A percentile compares a stretch with the other conserved stretches of the same genome.
Conservation (phyloP, 139 green algal genomes). For the Mychonastes homosphaera region DNA sequence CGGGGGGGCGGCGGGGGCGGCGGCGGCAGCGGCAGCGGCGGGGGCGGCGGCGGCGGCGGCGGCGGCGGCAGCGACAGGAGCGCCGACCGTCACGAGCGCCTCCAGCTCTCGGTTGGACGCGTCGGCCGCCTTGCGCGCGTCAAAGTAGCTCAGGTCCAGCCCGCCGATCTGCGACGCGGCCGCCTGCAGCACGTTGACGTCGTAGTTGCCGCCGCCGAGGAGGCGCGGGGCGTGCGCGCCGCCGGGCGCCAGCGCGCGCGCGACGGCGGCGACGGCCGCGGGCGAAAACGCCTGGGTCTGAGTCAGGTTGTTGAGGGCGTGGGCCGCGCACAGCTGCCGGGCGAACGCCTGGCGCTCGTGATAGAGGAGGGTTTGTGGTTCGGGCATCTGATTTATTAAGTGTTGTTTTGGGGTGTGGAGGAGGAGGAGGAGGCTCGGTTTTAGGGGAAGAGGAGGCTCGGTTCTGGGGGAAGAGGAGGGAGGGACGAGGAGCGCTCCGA, state of each 20-base stretch:
- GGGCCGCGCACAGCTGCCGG: slow-evolving; percentile 35
- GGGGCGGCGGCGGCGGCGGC: too few species aligned
- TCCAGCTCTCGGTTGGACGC: too few species aligned
- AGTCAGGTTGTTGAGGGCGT: slow-evolving; percentile 41
- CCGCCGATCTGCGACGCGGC: slow-evolving; percentile 20
- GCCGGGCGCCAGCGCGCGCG: slow-evolving; percentile 15
- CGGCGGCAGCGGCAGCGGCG: too few species aligned
- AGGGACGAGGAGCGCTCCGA: not conserved
- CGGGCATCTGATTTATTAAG: too few species aligned
- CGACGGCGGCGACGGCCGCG: slow-evolving; percentile 20
- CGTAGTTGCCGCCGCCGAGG: slow-evolving; percentile 29
- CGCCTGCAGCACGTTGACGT: slow-evolving; percentile 32
- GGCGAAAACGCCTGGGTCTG: slow-evolving; percentile 9
- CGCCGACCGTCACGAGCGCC: too few species aligned
- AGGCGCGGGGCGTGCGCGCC: not conserved
- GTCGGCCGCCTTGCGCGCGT: too few species aligned
- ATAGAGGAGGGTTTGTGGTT: not conserved
- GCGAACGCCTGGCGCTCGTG: slow-evolving; percentile 40
- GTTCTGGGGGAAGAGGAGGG: not conserved
- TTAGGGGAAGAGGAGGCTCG: not conserved
- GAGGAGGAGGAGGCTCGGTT: not conserved
- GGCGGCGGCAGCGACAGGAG: too few species aligned
- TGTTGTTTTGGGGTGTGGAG: too few species aligned
- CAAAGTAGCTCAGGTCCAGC: too few species aligned
- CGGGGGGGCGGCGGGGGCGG: too few species aligned